These are phyloP conservation scores for Protostelium mycophagum DNA, from an alignment of 78 protist species.

Conservation along the genomic window DNA sequence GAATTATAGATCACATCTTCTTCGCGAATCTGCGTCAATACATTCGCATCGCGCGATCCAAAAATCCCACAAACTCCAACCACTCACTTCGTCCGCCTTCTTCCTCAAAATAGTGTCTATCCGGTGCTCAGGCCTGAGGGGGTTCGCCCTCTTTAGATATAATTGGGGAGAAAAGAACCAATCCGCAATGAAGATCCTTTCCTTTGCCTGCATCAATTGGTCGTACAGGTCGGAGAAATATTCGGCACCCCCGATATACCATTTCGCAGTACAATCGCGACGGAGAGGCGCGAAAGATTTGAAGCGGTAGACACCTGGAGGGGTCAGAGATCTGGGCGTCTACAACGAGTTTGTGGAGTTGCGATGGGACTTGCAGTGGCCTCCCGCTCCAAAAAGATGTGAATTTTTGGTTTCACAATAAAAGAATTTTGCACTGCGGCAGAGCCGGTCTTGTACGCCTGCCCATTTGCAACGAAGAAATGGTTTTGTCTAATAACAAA, in stretches of 20 bases:
- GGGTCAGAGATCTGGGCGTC: no score
- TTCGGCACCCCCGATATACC: conserved; percentile 29
- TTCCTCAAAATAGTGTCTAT: conserved; percentile 33
- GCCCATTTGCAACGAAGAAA: no score
- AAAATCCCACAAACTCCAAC: no score
- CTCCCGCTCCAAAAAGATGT: no score
- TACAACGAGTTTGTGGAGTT: no score
- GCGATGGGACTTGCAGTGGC: not conserved
- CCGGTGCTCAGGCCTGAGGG: not conserved
- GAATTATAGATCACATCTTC: no score
- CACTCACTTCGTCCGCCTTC: conserved; percentile 49
- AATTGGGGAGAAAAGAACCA: conserved; percentile 53
- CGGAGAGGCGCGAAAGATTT: not conserved
- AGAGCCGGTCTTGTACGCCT: no score
- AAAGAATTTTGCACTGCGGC: no score
- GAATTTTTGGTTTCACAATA: no score
- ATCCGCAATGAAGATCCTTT: conserved; percentile 49
- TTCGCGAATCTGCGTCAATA: no score
- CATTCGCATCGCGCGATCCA: no score
- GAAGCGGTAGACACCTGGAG: not conserved
- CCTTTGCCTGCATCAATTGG: conserved; percentile 21
- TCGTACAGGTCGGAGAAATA: conserved; percentile 32
- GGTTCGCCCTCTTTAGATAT: not conserved
- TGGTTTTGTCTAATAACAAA: no score
- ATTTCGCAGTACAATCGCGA: not conserved